phyloP scores from a whole-genome alignment of 495 filamentous ascomycete genomes.

The Penicillium silybi region DNA sequence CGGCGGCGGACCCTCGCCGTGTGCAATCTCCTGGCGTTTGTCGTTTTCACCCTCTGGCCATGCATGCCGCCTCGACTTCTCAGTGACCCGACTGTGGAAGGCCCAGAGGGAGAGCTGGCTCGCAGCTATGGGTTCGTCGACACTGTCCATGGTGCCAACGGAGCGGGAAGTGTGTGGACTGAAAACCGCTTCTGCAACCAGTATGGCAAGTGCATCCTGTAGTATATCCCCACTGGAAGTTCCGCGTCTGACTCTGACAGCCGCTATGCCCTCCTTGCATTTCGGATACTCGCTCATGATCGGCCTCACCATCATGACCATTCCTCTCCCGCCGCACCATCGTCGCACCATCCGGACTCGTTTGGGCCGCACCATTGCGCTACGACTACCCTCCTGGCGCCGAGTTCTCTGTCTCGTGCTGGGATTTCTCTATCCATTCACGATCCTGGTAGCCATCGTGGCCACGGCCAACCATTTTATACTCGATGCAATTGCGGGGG shows the following conservation, averaged over 20 bases:
- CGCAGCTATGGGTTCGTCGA: slow-evolving; percentile 67
- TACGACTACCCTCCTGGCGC: slow-evolving; percentile 38
- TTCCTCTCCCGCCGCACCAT: slow-evolving; percentile 42
- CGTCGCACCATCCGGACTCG: slow-evolving; percentile 22
- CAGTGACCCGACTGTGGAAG: slow-evolving; percentile 44
- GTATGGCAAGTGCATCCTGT: slow-evolving; percentile 41
- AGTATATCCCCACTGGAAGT: background rate
- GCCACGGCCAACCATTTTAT: slow-evolving; percentile 74
- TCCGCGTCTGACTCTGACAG: slow-evolving; percentile 24
- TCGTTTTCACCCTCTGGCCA: slow-evolving; percentile 73
- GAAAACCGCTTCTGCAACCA: slow-evolving; percentile 67
- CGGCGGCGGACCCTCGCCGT: slow-evolving; percentile 66
- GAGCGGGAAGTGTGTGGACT: slow-evolving; percentile 66
- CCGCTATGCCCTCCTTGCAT: slow-evolving; percentile 77
- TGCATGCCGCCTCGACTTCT: slow-evolving; percentile 78
- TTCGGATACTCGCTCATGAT: slow-evolving; percentile 78
- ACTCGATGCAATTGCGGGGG: slow-evolving; percentile 66
- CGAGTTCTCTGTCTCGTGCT: slow-evolving; percentile 44
- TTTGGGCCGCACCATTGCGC: slow-evolving; percentile 17
- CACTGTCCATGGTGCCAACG: slow-evolving; percentile 64
- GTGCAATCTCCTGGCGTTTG: slow-evolving; percentile 72
- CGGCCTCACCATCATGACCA: slow-evolving; percentile 60
- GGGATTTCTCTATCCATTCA: slow-evolving; percentile 60
- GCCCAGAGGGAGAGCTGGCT: slow-evolving; percentile 41
- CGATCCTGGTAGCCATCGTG: slow-evolving; percentile 64